Percentiles rank a stretch among this genome's conserved stretches.
These are phyloP conservation scores for Hordeum vulgare DNA, from an alignment of 176 grass and related monocot species.

Conservation along the genomic window DNA sequence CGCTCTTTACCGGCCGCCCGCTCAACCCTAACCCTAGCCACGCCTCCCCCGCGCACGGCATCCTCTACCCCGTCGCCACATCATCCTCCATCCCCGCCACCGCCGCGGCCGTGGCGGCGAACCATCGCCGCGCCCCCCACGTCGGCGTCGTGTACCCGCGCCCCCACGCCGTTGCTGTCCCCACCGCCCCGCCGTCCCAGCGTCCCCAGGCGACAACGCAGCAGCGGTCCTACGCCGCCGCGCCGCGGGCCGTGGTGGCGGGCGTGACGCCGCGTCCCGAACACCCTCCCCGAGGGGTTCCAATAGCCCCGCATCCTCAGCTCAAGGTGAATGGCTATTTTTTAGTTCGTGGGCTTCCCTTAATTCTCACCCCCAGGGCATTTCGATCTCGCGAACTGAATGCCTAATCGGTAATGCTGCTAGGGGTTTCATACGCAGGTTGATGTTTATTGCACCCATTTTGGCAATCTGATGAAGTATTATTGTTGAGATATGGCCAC, in stretches of 20 bases:
- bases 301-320: constrained; percentile 28
- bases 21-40: constrained; percentile 40
- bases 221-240: constrained; percentile 10
- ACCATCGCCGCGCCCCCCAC: constrained; percentile 12
- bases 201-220: constrained; percentile 21
- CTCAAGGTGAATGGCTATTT: constrained; percentile 38
- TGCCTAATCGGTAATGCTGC: background rate
- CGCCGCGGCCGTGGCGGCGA: background rate
- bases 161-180: constrained; percentile 35
- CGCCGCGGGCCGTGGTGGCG: constrained; percentile 16
- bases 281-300: constrained; percentile 33
- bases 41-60: constrained; percentile 15
- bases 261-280: constrained; percentile 8
- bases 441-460: constrained; percentile 2
- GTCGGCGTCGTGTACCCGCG: constrained; percentile 16
- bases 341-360: background rate
- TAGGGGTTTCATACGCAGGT: background rate
- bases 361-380: background rate
- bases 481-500: background rate
- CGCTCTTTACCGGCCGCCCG: constrained; percentile 25
- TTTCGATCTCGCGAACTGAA: background rate
- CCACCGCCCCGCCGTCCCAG: background rate
- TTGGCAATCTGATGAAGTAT: background rate
- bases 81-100: background rate
- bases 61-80: constrained; percentile 22